Evolutionary conservation across 352 stramenopile species (phyloP), one percentile per base, ranked within the genome.

Genomic region (Pythium phragmitis): DNA sequence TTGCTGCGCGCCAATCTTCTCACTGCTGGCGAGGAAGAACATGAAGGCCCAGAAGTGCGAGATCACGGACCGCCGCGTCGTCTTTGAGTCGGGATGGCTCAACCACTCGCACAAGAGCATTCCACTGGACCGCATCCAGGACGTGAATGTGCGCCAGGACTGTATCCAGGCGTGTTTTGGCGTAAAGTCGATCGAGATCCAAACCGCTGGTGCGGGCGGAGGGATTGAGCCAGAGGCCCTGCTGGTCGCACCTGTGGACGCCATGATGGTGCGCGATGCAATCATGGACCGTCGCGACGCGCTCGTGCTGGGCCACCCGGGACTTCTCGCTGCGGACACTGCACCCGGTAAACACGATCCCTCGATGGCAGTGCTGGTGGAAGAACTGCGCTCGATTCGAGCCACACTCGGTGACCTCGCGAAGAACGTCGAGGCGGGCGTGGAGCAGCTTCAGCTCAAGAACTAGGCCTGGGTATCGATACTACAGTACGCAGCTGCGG

Each of bases 271-370:
- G 37, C 72, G 75, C 13, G 65, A 78, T 19, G 51, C 61, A 43
- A 82, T 82, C 60, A 74, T 82, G 72, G 61, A 73, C 28, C 75
- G 75, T 16, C 75, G 75, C 13, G 75, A 82, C 52, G 57, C 58
- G 23, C 70, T 82, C 37, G 69, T 82, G 39, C 57, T 75, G 33
- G 69, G 71, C 12, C 61, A 67, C 21, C 50, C 57, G n/a, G 37
- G 23, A 26, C 49, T 65, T 8, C 28, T 60, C 19, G 60, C 4
- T 7, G 39, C 16, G 39, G 17, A 21, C 6, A n/a, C 39, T 21
- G 17, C 8, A 46, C 16, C 39, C 11, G 13, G 11, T n/a, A n/a
- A 46, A 7, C 1, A 1, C 37, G 52, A 65, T 43, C 4, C 46
- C 7, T 2, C 37, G 39, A 5, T 39, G 39, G 42, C 23, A 21